Evolutionary conservation across 495 filamentous ascomycete genomes (phyloP), one percentile per base, ranked within the genome.

Genomic region (Tuber magnatum): DNA sequence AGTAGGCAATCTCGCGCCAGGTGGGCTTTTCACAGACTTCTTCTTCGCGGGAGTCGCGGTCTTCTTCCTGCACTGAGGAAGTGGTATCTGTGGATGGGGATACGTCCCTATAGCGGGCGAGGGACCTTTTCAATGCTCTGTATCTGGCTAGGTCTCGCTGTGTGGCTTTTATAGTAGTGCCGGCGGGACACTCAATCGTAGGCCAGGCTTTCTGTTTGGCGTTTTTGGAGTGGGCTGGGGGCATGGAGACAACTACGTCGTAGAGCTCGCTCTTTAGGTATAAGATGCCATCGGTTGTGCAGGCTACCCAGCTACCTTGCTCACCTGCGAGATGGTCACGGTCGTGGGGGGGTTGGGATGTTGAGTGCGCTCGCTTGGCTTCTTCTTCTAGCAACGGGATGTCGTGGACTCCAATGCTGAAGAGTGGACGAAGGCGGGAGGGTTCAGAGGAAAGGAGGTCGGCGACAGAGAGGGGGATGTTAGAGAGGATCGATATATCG

Each of bases 241-340:
- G 93, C 76, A 97, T 85, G 24, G 91, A 92, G 77, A 97, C 88
- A 71, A 97, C 87, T 69, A 94, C 86, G 82, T 99, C 95, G 85
- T 92, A 99, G 32, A 98, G 90, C 28, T 90, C 86, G 41, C 89
- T 86, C 83, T 97, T 99, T 84, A 92, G 91, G 74, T 88, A 89
- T 48, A 99, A 87, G 72, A 99, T 92, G 80, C 90, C 93, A 83
- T 99, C 95, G 38, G 95, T 98, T 43, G 94, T 95, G 83, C 94
- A 97, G 1, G 95, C 95, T 69, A 97, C 88, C 94, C 94, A 98
- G 20, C 92, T 90, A 1, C 88, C 86, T 18, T 88, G 87, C 38
- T 84, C 82, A 48, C 90, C 90, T 20, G 86, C 84, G 28, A 76
- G 69, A 69, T 71, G 56, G 43, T 83, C 81, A 2, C 76, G 44